Percentiles rank a stretch among this genome's conserved stretches.
Conservation (phyloP, 116 monocot species). For the Dioscorea cayenensis region DNA sequence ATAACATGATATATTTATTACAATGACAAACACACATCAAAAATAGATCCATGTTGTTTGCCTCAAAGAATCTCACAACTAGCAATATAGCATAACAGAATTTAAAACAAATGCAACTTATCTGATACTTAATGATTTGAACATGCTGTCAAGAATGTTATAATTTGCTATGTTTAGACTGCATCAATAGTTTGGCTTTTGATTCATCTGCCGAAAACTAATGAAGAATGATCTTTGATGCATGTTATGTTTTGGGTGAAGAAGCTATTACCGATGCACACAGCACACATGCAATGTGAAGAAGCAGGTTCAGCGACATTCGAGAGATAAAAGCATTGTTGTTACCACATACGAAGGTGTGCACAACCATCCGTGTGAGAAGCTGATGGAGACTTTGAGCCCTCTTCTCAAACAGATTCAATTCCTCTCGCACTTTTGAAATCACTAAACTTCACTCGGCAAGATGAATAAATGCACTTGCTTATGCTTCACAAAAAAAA, state of each 20-base stretch:
- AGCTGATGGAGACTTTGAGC: constrained; percentile 74
- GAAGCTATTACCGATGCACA: constrained; percentile 89
- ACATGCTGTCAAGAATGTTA: no score
- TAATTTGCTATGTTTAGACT: no score
- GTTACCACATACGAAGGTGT: constrained; percentile 94
- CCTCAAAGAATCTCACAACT: no score
- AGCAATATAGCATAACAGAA: no score
- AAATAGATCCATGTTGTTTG: no score
- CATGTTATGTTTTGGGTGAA: constrained; percentile 15
- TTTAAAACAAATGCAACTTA: no score
- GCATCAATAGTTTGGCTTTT: background rate
- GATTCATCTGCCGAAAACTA: background rate
- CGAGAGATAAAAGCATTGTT: constrained; percentile 69
- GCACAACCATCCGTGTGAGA: constrained; percentile 94
- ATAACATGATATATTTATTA: no score
- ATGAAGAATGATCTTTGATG: background rate
- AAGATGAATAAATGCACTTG: background rate
- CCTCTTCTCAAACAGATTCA: constrained; percentile 90
- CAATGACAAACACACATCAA: no score
- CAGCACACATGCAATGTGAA: constrained; percentile 91
- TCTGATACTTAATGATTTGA: no score
- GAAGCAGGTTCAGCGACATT: constrained; percentile 83
- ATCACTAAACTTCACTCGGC: background rate
- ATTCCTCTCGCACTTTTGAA: constrained; percentile 42
- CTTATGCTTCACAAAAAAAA: background rate